A percentile compares a stretch with the other conserved stretches of the same genome.
phyloP scores from a whole-genome alignment of 208 protist species.

The Wallacemonas sp. region DNA sequence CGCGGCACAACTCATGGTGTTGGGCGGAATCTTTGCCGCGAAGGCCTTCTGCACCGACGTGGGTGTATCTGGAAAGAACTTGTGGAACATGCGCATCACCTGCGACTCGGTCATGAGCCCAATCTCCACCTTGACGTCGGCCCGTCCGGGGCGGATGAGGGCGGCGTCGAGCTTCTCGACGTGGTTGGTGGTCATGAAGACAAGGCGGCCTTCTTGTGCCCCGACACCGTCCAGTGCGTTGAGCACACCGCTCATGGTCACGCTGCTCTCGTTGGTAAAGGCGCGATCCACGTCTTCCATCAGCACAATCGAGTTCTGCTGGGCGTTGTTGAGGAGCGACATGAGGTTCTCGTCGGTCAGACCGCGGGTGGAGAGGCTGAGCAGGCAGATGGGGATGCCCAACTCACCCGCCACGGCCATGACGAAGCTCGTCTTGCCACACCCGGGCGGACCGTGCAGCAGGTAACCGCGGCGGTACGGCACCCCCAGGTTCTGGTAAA shows the following conservation, averaged over 20 bases:
- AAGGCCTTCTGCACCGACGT: constrained; percentile 39
- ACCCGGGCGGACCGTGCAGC: constrained; percentile 94
- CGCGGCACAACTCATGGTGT: constrained; percentile 82
- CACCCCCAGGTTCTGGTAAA: constrained; percentile 93
- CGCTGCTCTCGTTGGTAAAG: constrained; percentile 84
- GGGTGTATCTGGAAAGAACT: constrained; percentile 81
- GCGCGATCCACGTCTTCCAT: constrained; percentile 96
- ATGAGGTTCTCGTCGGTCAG: constrained; percentile 90
- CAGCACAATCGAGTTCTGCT: constrained; percentile 89
- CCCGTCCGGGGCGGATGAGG: constrained; percentile 94
- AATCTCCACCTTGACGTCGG: constrained; percentile 93
- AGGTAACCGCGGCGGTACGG: constrained; percentile 96
- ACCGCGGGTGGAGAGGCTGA: constrained; percentile 88
- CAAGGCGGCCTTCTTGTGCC: constrained; percentile 92
- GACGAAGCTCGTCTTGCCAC: constrained; percentile 94
- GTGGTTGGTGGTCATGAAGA: constrained; percentile 99
- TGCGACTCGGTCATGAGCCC: constrained; percentile 71
- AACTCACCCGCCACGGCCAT: constrained; percentile 93
- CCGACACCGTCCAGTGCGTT: constrained; percentile 97
- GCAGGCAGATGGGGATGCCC: constrained; percentile 91
- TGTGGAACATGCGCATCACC: constrained; percentile 73
- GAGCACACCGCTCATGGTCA: constrained; percentile 95
- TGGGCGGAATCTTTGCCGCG: constrained; percentile 29
- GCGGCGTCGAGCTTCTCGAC: constrained; percentile 93
- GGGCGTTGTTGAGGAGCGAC: constrained; percentile 82